These are phyloP conservation scores for Coemansia umbellata DNA, from an alignment of 192 early-diverging fungal species.

Conservation along the genomic window DNA sequence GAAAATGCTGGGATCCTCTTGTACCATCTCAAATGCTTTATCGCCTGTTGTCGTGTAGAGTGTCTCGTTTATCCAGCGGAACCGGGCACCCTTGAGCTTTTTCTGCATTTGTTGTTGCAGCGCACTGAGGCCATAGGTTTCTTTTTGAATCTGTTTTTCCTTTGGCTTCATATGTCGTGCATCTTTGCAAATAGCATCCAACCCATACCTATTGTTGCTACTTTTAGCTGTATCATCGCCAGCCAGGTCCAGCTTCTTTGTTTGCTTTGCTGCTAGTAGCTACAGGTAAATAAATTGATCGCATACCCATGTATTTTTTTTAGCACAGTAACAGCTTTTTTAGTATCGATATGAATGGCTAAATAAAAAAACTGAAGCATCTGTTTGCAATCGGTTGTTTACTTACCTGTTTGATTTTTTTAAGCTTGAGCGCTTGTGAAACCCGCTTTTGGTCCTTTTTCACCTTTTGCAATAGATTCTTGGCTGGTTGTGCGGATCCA, in stretches of 20 bases:
- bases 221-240: too few species aligned
- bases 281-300: too few species aligned
- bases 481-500: neutral
- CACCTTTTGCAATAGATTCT: slow-evolving; percentile 2
- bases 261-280: slow-evolving; percentile 1
- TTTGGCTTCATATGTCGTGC: neutral
- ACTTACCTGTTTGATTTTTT: slow-evolving; percentile 29
- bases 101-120: slow-evolving; percentile 59
- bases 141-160: neutral
- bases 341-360: too few species aligned
- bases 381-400: too few species aligned
- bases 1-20: slow-evolving; percentile 83
- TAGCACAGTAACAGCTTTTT: too few species aligned
- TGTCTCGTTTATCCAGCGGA: slow-evolving; percentile 92
- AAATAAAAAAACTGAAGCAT: too few species aligned
- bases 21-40: slow-evolving; percentile 72
- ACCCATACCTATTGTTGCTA: too few species aligned
- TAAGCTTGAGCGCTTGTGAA: slow-evolving; percentile 13
- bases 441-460: slow-evolving; percentile 5
- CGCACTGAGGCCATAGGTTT: slow-evolving; percentile 14
- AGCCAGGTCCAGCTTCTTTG: neutral
- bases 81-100: slow-evolving; percentile 74
- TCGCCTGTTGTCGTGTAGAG: slow-evolving; percentile 85
- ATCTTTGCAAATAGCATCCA: neutral
- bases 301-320: too few species aligned